Base-by-base conservation (phyloP, 1,284 basidiomycete species). In the Ceratobasidium sp. region DNA sequence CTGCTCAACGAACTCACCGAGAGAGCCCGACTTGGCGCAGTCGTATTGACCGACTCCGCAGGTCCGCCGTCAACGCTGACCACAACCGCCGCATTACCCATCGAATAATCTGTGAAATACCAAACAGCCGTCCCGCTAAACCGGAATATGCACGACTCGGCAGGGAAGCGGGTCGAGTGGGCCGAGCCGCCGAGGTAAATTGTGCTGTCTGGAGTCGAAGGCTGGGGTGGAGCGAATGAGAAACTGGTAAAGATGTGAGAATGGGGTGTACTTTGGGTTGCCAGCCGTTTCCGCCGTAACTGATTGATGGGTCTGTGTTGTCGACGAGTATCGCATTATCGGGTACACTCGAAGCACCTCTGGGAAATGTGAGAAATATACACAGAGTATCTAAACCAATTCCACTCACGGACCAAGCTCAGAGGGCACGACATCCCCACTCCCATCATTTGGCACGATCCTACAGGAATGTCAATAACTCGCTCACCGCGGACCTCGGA, bases 1-100 rank as follows among this genome's bases (percentile, higher is more conserved):
- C 20, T 2, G 2, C 8, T 5, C 20, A 64, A 64, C 5, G 20
- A 3, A 64, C 60, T 1, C 16, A 64, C 60, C 35, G 38, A 44
- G 44, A 64, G 35, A 23, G 35, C n/a, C 35, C 14, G 18, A 44
- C n/a, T 66, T 16, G 23, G 12, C 4, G 65, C 23, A 6, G 65
- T 27, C 14, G 59, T 64, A 46, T 60, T 33, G 8, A 74, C 71
- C 16, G n/a, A 3, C 4, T 74, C 59, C 3, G 27, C 20, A 27
- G 57, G 44, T 1, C n/a, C 71, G 12, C 71, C 71, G n/a, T 74
- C 71, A 3, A 74, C 23, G n/a, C 71, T 74, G 54, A 74, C 54
- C n/a, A 16, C 44, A 4, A 54, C 46, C 14, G 12, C 38, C 46
- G 55, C 48, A 23, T 74, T 62, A 6, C 23, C 33, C 44, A 48